Evolutionary conservation across 441 rosid species (phyloP), one percentile per base, ranked within the genome.

Genomic region (Aleurites moluccanus): DNA sequence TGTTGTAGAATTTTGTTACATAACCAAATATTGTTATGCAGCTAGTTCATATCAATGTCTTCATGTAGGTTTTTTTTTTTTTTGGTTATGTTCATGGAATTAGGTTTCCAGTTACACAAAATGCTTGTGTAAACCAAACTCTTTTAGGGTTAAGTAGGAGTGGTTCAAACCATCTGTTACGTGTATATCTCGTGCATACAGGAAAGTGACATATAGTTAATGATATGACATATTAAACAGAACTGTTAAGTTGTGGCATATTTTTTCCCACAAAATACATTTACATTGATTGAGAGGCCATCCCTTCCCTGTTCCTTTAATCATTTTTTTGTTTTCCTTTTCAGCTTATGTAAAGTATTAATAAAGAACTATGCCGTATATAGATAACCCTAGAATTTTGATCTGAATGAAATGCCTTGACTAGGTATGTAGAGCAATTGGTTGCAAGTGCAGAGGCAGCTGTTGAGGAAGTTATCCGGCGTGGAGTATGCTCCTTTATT

Each of bases 361-460:
- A 0, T 23, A 18, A 27, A 3, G 47, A 14, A 21, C 10, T 35
- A 8, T 6, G 6, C 45, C 21, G 4, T 8, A 8, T 0, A 56
- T 21, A 56, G 38, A 35, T 33, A 21, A 57, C 25, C 49, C 63
- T 64, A 10, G 35, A 47, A 56, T 49, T 70, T 35, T 61, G 35
- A 4, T 53, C n/a, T 52, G 1, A 33, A 55, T 57, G 50, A 63
- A 78, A 71, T 77, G 64, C 35, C 44, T 74, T 79, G 55, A 73
- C 50, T 77, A 93, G 99, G 80, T 95, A 93, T 72, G 92, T 93
- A 40, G 98, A 95, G 83, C 99, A 95, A 83, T 81, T 93, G 81
- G 96, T 95, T 82, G 82, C 92, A 72, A 91, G 98, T 85, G 98
- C 98, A 20, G 99, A 91, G 82, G 99, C 99, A 77, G 97, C 99